Percentiles rank a stretch among this genome's conserved stretches.
These are phyloP conservation scores for Stylosanthes scabra DNA, from an alignment of 331 rosid species.

Conservation along the genomic window DNA sequence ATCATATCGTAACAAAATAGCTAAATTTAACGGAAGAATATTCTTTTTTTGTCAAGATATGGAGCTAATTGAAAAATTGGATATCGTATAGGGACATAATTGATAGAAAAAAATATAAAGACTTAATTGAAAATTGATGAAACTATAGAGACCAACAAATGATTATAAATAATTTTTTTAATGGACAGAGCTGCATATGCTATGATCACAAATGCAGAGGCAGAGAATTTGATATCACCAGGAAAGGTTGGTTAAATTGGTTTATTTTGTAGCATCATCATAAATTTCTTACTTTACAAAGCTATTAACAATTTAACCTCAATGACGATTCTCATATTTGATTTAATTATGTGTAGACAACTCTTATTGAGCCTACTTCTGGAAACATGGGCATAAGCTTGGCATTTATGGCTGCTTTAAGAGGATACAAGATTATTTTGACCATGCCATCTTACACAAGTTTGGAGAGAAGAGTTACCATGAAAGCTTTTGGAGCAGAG, in stretches of 20 bases:
- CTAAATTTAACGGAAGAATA: too few species aligned
- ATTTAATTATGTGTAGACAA: constrained; percentile 57
- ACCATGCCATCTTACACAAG: constrained; percentile 97
- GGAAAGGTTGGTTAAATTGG: constrained; percentile 70
- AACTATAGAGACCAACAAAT: too few species aligned
- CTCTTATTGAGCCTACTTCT: constrained; percentile 82
- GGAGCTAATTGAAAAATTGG: too few species aligned
- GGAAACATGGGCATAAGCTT: constrained; percentile 95
- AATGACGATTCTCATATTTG: background rate
- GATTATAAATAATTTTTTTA: constrained; percentile 12
- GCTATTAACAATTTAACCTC: background rate
- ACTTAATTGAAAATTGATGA: too few species aligned
- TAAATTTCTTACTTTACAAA: background rate
- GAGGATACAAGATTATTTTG: constrained; percentile 79
- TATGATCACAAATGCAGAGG: constrained; percentile 83
- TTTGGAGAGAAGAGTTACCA: constrained; percentile 88
- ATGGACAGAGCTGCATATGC: constrained; percentile 73
- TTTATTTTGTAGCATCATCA: background rate
- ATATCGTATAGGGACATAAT: too few species aligned
- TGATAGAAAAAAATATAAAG: too few species aligned
- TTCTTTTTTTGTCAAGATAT: too few species aligned
- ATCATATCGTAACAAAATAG: too few species aligned
- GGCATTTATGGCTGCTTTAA: constrained; percentile 90
- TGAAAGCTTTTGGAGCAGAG: constrained; percentile 94
- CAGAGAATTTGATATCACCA: constrained; percentile 74